Evolutionary conservation across 1,139 yeast genomes (phyloP).

Genomic region (Hanseniaspora uvarum): DNA sequence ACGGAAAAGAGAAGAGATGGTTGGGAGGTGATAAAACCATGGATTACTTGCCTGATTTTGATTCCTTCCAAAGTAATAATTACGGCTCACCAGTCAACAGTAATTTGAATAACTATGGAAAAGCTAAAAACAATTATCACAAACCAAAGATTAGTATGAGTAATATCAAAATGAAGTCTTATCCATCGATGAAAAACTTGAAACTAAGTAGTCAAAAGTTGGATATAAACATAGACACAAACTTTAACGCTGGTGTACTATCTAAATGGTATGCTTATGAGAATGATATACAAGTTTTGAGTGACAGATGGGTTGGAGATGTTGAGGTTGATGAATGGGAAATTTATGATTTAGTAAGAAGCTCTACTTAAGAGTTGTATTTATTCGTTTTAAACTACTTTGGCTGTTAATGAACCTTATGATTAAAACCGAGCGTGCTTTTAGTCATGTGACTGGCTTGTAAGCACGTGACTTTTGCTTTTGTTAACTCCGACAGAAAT

Average conservation of each 20-base stretch:
- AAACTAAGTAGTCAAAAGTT: background rate
- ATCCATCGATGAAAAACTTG: constrained; percentile 2
- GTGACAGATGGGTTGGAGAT: constrained; percentile 6
- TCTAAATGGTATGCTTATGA: constrained; percentile 13
- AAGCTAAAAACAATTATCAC: background rate
- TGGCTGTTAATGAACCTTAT: too few species aligned
- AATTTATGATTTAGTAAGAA: constrained; percentile 7
- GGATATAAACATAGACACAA: background rate
- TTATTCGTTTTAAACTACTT: too few species aligned
- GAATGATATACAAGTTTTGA: background rate
- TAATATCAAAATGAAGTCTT: constrained; percentile 2
- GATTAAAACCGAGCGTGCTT: too few species aligned
- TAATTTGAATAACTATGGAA: background rate
- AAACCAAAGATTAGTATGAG: background rate
- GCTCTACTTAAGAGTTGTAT: background rate
- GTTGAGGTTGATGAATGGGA: constrained; percentile 12
- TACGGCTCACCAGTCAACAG: background rate
- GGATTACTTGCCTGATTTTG: constrained; percentile 10
- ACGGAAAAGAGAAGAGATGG: constrained; percentile 12
- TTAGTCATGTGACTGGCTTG: too few species aligned
- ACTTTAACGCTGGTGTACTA: background rate
- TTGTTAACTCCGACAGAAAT: too few species aligned
- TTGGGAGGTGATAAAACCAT: constrained; percentile 1
- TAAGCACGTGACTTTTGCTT: too few species aligned
- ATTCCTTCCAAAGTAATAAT: background rate